phyloP scores from a whole-genome alignment of 345 rosid genomes.

The Lepidium africanum region DNA sequence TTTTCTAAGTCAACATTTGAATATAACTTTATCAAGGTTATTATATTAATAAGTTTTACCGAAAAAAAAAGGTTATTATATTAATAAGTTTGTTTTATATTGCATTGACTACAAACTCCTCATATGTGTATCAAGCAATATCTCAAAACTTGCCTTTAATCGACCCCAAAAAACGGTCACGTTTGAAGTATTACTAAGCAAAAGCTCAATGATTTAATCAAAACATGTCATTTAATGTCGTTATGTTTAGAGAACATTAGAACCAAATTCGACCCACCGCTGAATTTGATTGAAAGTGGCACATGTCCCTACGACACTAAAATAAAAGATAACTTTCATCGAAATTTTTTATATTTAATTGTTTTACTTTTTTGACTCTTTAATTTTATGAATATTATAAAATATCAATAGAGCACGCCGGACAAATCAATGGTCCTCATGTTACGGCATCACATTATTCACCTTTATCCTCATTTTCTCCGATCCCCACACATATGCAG shows the following conservation, averaged over 20 bases:
- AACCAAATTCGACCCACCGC: constrained; percentile 10
- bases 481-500: constrained; percentile 17
- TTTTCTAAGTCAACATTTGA: neutral
- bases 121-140: neutral
- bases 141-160: neutral
- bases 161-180: neutral
- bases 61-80: too few species aligned
- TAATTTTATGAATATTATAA: neutral
- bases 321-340: constrained; percentile 19
- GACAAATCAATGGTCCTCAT: constrained; percentile 29
- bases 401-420: constrained; percentile 26
- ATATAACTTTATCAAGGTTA: neutral
- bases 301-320: constrained; percentile 17
- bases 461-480: constrained; percentile 15
- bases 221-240: constrained; percentile 2
- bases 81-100: neutral
- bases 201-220: neutral
- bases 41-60: too few species aligned
- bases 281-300: constrained; percentile 19
- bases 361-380: constrained; percentile 8
- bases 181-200: neutral
- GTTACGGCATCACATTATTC: constrained; percentile 13
- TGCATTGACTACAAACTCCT: neutral
- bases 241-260: neutral
- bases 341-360: constrained; percentile 6